Evolutionary conservation across 371 early-diverging fungal species (phyloP).

Genomic region (Circinella minor): DNA sequence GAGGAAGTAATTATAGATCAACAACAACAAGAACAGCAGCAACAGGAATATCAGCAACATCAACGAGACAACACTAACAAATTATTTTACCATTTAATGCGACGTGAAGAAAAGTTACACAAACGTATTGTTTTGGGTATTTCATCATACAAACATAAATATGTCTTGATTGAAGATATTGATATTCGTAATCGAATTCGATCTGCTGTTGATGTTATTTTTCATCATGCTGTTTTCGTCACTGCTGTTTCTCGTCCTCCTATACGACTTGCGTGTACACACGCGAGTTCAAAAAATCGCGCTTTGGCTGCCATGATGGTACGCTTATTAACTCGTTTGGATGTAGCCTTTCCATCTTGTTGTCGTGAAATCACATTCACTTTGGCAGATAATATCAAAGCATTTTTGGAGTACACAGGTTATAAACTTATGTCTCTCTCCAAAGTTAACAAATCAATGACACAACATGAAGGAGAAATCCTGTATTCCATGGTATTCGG

Average conservation of each 20-base stretch:
- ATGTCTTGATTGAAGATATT: slow-evolving; percentile 53
- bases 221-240: slow-evolving; percentile 54
- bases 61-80: slow-evolving; percentile 17
- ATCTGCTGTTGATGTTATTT: slow-evolving; percentile 46
- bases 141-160: slow-evolving; percentile 49
- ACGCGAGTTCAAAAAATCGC: slow-evolving; percentile 30
- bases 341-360: slow-evolving; percentile 43
- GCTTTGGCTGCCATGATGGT: slow-evolving; percentile 44
- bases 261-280: slow-evolving; percentile 25
- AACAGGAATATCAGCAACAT: not conserved
- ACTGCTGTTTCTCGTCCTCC: slow-evolving; percentile 35
- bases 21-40: not conserved
- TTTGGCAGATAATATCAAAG: slow-evolving; percentile 51
- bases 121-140: slow-evolving; percentile 45
- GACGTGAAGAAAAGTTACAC: slow-evolving; percentile 38
- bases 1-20: slow-evolving; percentile 1
- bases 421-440: slow-evolving; percentile 38
- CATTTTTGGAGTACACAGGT: slow-evolving; percentile 52
- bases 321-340: slow-evolving; percentile 38
- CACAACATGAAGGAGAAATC: not conserved
- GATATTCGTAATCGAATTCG: slow-evolving; percentile 52
- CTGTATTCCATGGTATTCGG: slow-evolving; percentile 20
- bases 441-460: slow-evolving; percentile 7
- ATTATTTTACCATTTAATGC: slow-evolving; percentile 28
- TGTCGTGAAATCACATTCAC: slow-evolving; percentile 53